Evolutionary conservation across 441 rosid species (phyloP).

Genomic region (Metrosideros polymorpha): DNA sequence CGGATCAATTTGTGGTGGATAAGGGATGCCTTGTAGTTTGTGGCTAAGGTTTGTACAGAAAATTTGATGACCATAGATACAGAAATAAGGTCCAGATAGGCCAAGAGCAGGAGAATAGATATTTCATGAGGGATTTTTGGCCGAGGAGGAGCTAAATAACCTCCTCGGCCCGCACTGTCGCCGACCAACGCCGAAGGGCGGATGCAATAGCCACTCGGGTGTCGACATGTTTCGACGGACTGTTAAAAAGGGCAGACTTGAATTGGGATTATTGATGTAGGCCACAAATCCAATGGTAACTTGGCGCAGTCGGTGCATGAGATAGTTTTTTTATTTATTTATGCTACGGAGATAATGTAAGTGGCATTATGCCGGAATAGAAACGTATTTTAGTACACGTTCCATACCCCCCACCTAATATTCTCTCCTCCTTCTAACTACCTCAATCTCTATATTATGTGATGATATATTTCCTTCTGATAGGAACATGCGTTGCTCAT

Average conservation of each 20-base stretch:
- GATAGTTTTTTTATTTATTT: not conserved
- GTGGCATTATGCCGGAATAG: not conserved
- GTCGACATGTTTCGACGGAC: not conserved
- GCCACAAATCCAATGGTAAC: not conserved
- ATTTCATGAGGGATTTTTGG: not conserved
- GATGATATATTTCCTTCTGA: not conserved
- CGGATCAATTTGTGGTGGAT: not conserved
- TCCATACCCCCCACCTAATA: not conserved
- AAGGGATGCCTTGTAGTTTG: not conserved
- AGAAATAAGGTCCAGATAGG: not conserved
- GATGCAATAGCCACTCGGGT: not conserved
- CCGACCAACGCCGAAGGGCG: not conserved
- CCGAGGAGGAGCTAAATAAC: not conserved
- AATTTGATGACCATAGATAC: not conserved
- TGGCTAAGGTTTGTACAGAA: not conserved
- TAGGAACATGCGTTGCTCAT: not conserved
- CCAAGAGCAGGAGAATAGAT: not conserved
- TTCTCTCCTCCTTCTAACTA: not conserved
- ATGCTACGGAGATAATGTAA: not conserved
- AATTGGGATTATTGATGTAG: not conserved
- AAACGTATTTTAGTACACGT: not conserved
- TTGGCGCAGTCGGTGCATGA: fast-evolving
- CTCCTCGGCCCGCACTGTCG: not conserved
- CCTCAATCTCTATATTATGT: not conserved
- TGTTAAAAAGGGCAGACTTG: not conserved